Evolutionary conservation across 163 green algal species (phyloP).

Genomic region (Volvox carteri): DNA sequence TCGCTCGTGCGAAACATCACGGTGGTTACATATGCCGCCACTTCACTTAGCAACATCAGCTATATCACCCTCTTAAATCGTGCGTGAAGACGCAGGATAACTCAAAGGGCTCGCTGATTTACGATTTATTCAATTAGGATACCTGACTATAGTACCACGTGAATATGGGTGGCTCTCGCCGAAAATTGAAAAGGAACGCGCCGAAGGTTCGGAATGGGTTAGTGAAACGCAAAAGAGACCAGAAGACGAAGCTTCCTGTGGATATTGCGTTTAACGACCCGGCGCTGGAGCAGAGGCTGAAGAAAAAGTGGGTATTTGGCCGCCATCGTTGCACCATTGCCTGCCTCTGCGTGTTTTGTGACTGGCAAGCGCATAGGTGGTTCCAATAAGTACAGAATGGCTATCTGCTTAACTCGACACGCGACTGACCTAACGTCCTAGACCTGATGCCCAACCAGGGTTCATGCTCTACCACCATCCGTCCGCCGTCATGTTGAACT

Average conservation of each 20-base stretch:
- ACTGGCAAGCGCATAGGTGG: not conserved
- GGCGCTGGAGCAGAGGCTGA: slow-evolving; percentile 48
- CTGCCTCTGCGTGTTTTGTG: not conserved
- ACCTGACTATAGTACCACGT: not conserved
- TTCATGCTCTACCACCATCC: too few species aligned
- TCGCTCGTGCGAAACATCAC: too few species aligned
- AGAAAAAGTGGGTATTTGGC: slow-evolving; percentile 50
- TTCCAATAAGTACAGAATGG: not conserved
- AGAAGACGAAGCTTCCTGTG: slow-evolving; percentile 63
- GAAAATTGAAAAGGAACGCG: slow-evolving; percentile 58
- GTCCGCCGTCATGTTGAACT: too few species aligned
- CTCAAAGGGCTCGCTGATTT: too few species aligned
- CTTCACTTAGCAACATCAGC: too few species aligned
- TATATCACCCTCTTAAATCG: too few species aligned
- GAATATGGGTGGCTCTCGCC: slow-evolving; percentile 60
- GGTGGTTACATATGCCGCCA: too few species aligned
- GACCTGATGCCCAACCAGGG: too few species aligned
- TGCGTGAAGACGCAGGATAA: too few species aligned
- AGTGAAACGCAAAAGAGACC: slow-evolving; percentile 62
- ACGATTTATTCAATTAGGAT: too few species aligned
- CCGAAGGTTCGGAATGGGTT: slow-evolving; percentile 62
- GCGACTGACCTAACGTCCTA: too few species aligned
- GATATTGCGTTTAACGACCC: slow-evolving; percentile 54
- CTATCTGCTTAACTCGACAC: not conserved
- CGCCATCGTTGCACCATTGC: not conserved